A percentile compares a stretch with the other conserved stretches of the same genome.
phyloP scores from a whole-genome alignment of 345 rosid genomes.

The Reutealis trisperma region DNA sequence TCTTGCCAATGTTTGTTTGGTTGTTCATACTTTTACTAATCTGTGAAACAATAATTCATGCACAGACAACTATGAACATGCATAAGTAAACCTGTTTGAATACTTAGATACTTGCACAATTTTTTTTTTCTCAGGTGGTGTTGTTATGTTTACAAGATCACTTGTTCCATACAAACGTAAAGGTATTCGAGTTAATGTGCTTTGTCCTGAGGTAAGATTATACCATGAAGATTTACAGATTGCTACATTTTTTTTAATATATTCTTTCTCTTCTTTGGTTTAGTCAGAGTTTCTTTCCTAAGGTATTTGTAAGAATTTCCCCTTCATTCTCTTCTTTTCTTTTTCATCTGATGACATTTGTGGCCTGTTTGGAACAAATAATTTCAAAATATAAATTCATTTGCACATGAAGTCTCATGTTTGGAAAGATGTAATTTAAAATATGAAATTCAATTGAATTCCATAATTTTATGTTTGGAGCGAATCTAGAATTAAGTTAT shows the following conservation, averaged over 20 bases:
- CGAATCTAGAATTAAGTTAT: no score
- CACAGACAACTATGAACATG: background rate
- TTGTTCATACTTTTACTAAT: background rate
- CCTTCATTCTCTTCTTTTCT: background rate
- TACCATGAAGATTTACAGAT: background rate
- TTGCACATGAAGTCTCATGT: no score
- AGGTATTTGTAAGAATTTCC: background rate
- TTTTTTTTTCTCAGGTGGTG: conserved; percentile 57
- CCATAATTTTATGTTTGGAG: no score
- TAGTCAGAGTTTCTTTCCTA: background rate
- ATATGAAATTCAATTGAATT: no score
- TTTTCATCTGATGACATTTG: background rate
- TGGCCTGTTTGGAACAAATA: no score
- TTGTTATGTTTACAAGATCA: conserved; percentile 86
- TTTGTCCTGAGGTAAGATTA: conserved; percentile 92
- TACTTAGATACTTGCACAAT: conserved; percentile 8
- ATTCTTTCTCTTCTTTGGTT: background rate
- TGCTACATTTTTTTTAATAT: background rate
- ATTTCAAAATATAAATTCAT: no score
- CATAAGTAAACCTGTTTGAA: background rate
- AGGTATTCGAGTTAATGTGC: conserved; percentile 90
- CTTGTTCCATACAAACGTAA: conserved; percentile 49
- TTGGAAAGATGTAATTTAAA: no score
- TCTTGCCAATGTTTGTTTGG: background rate
- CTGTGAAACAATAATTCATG: background rate